phyloP scores from a whole-genome alignment of 306 rosid species.

The Dalbergia oliveri region DNA sequence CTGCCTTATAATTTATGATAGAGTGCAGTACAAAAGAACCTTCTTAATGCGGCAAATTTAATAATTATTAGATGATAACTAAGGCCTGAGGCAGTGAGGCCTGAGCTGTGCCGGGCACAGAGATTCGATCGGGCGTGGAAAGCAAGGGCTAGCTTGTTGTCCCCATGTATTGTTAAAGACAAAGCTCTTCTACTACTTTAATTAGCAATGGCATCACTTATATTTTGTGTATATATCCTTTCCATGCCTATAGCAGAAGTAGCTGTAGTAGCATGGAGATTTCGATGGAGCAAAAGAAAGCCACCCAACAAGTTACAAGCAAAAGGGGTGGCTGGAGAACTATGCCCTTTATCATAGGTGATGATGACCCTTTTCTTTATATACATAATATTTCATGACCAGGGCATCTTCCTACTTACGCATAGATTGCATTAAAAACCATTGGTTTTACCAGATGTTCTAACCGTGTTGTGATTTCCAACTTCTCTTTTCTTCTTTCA shows the following conservation, averaged over 20 bases:
- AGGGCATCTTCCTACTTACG: constrained; percentile 7
- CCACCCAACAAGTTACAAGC: constrained; percentile 39
- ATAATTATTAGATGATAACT: constrained; percentile 29
- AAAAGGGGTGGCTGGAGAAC: constrained; percentile 79
- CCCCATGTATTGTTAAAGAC: constrained; percentile 26
- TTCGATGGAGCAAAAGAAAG: constrained; percentile 51
- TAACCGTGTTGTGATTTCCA: neutral
- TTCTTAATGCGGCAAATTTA: neutral
- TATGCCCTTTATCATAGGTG: constrained; percentile 86
- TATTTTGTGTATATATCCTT: constrained; percentile 13
- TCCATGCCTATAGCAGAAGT: constrained; percentile 33
- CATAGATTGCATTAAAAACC: neutral
- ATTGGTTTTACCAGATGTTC: constrained; percentile 17
- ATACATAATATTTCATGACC: neutral
- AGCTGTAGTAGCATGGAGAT: constrained; percentile 49
- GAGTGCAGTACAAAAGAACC: neutral
- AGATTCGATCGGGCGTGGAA: neutral
- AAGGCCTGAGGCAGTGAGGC: constrained; percentile 2
- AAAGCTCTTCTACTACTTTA: constrained; percentile 9
- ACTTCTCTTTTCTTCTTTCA: constrained; percentile 40
- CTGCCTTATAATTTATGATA: neutral
- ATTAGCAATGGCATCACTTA: constrained; percentile 10
- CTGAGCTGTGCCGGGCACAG: neutral
- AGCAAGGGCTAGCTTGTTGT: constrained; percentile 40
- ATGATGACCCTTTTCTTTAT: constrained; percentile 39